Conservation (phyloP, 2,329 filamentous ascomycete genomes). For the Diaporthe sp. region DNA sequence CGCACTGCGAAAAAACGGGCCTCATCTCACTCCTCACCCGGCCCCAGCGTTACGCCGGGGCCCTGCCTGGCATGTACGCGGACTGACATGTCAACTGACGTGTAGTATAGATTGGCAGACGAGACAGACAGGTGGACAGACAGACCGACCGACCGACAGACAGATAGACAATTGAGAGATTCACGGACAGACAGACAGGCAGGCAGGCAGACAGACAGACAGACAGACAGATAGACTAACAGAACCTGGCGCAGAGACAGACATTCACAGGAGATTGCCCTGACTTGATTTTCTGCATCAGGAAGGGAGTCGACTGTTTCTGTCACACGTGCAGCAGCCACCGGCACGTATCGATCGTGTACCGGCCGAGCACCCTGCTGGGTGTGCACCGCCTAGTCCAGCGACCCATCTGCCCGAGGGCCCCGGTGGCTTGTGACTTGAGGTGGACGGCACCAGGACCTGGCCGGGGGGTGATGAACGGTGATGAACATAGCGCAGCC, state of each 20-base stretch:
- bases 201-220: not conserved
- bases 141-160: not conserved
- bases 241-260: not conserved
- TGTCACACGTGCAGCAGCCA: slow-evolving; percentile 26
- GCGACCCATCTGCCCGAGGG: slow-evolving; percentile 2
- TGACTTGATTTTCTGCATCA: slow-evolving; percentile 25
- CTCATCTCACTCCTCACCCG: slow-evolving; percentile 4
- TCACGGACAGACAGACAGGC: too few relatives aligned
- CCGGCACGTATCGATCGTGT: slow-evolving; percentile 27
- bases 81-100: not conserved
- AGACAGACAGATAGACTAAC: not conserved
- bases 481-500: slow-evolving; percentile 13
- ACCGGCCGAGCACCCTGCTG: slow-evolving; percentile 19
- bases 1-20: slow-evolving; percentile 10
- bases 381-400: not conserved
- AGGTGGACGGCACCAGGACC: not conserved
- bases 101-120: not conserved
- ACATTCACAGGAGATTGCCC: slow-evolving; percentile 4
- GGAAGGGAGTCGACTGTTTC: slow-evolving; percentile 26
- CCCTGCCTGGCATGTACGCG: not conserved
- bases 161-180: not conserved
- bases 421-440: slow-evolving; percentile 15
- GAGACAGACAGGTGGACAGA: not conserved
- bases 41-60: slow-evolving; percentile 19
- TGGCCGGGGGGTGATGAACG: not conserved